A percentile compares a stretch with the other conserved stretches of the same genome.
Conservation (phyloP, 2,329 filamentous ascomycete species). For the Ceratocystis smalleyi region DNA sequence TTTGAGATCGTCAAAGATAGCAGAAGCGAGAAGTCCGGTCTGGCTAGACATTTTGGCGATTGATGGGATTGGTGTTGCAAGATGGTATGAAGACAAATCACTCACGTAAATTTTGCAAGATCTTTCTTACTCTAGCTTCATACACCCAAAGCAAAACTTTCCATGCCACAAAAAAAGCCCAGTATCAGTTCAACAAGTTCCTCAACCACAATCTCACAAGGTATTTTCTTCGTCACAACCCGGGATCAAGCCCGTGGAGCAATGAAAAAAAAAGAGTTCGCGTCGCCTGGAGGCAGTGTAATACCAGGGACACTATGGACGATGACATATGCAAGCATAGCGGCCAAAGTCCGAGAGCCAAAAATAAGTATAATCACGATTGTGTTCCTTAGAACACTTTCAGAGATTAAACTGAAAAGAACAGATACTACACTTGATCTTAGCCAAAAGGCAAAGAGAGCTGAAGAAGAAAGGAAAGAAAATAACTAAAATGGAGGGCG, state of each 20-base stretch:
- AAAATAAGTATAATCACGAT: constrained; percentile 74
- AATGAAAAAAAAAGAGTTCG: constrained; percentile 28
- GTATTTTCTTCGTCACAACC: constrained; percentile 26
- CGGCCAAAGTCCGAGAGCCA: constrained; percentile 17
- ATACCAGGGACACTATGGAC: constrained; percentile 26
- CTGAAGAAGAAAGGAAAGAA: constrained; percentile 30
- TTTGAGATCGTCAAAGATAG: constrained; percentile 15
- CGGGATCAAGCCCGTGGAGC: constrained; percentile 25
- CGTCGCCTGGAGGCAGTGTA: constrained; percentile 32
- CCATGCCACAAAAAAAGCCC: background rate
- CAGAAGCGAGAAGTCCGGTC: constrained; percentile 6
- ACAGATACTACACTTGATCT: constrained; percentile 96
- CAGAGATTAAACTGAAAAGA: constrained; percentile 97
- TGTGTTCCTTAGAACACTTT: constrained; percentile 59
- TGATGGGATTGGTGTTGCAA: background rate
- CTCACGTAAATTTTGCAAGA: background rate
- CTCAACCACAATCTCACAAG: background rate
- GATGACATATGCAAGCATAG: constrained; percentile 17
- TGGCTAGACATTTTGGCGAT: background rate
- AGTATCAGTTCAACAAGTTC: too few species aligned
- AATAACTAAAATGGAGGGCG: constrained; percentile 71
- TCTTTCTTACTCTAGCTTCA: too few species aligned
- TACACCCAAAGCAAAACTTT: too few species aligned
- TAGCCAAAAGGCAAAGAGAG: constrained; percentile 42
- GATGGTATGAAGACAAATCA: too few species aligned